These are phyloP conservation scores for Fusarium siculi DNA, from an alignment of 2,329 filamentous ascomycete genomes.

Conservation along the genomic window DNA sequence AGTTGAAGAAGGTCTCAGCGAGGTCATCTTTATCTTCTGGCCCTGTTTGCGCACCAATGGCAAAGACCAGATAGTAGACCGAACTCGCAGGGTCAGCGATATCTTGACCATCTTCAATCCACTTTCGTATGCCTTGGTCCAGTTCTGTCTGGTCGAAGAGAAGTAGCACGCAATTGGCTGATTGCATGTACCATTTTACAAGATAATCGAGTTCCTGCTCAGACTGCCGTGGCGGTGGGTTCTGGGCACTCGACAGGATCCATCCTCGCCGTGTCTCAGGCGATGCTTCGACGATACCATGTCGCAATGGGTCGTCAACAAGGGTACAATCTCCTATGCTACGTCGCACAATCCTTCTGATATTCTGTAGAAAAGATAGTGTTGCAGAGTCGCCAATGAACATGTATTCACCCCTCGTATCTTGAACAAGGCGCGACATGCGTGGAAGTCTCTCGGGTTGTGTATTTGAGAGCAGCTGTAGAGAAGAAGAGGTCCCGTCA, in stretches of 20 bases:
- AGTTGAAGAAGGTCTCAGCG: conserved; percentile 49
- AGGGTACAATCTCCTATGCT: conserved; percentile 47
- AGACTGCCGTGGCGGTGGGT: conserved; percentile 39
- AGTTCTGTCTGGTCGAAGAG: conserved; percentile 49
- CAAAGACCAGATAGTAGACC: conserved; percentile 46
- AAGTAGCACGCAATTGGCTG: conserved; percentile 42
- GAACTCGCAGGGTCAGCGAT: conserved; percentile 31
- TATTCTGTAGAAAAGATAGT: conserved; percentile 49
- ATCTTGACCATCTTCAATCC: conserved; percentile 43
- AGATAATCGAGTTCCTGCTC: conserved; percentile 43
- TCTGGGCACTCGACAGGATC: conserved; percentile 40
- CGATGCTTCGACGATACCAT: conserved; percentile 48
- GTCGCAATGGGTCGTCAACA: conserved; percentile 49
- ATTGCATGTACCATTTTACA: conserved; percentile 47
- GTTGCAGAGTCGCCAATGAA: conserved; percentile 52
- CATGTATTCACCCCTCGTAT: conserved; percentile 48
- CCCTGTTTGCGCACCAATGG: conserved; percentile 48
- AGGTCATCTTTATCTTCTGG: conserved; percentile 48
- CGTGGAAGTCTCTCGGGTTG: conserved; percentile 40
- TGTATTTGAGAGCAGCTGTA: conserved; percentile 39
- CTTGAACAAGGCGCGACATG: conserved; percentile 48
- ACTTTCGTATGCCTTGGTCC: conserved; percentile 37
- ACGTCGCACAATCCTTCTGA: conserved; percentile 47
- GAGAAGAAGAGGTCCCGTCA: conserved; percentile 25
- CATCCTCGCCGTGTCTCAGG: conserved; percentile 45